These are phyloP conservation scores for Metarhizium humberi DNA, from an alignment of 2,329 filamentous ascomycete genomes.

Conservation along the genomic window DNA sequence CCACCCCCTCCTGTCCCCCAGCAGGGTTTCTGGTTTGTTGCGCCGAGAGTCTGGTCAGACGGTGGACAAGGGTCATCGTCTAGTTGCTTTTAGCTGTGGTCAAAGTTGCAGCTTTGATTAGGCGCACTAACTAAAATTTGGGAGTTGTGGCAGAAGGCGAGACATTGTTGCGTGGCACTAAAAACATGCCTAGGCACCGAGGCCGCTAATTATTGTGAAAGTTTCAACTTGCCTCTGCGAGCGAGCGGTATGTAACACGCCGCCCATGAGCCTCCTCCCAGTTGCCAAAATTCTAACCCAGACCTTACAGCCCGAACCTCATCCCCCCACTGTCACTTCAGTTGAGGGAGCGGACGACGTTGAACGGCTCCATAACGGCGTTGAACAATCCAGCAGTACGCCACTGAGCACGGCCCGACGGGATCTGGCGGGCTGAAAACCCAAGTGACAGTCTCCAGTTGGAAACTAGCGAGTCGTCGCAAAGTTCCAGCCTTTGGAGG, in stretches of 20 bases:
- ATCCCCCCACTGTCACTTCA: background rate
- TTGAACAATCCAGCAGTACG: background rate
- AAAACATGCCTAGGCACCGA: background rate
- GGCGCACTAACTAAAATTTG: background rate
- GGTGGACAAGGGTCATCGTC: background rate
- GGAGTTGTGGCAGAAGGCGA: background rate
- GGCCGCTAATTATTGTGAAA: background rate
- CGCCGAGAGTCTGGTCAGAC: background rate
- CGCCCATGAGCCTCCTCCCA: background rate
- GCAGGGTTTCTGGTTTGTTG: background rate
- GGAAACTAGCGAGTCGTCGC: conserved; percentile 1
- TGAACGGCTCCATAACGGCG: too few relatives aligned
- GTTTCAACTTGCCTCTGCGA: background rate
- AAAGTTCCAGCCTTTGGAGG: background rate
- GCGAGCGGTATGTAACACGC: background rate
- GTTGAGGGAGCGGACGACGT: background rate
- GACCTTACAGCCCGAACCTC: background rate
- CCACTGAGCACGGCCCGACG: conserved; percentile 1
- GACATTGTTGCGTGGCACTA: background rate
- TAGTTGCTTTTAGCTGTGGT: background rate
- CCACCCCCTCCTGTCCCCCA: background rate
- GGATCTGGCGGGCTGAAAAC: background rate
- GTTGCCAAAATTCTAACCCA: background rate
- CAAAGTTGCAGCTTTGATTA: background rate
- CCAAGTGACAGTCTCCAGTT: background rate